phyloP scores from a whole-genome alignment of 495 filamentous ascomycete genomes.

The Niebla homalea region DNA sequence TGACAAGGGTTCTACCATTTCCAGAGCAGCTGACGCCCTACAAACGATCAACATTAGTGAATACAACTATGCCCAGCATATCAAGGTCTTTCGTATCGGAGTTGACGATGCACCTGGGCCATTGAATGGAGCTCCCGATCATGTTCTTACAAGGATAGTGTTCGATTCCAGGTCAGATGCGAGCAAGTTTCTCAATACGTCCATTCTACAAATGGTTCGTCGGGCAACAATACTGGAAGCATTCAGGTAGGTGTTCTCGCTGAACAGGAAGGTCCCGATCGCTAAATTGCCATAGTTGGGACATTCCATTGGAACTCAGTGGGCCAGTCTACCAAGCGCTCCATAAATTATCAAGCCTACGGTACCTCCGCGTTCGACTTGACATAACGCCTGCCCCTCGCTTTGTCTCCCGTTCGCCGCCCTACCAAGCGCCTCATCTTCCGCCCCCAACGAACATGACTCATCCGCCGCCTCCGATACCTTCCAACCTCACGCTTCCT shows the following conservation, averaged over 20 bases:
- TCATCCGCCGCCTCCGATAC: not conserved
- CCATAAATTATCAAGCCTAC: conserved; percentile 31
- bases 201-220: conserved; percentile 41
- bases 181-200: conserved; percentile 45
- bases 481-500: not conserved
- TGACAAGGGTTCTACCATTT: conserved; percentile 34
- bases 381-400: conserved; percentile 37
- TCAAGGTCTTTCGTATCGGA: conserved; percentile 22
- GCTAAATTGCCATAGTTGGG: conserved; percentile 34
- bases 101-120: not conserved
- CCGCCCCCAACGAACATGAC: not conserved
- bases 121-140: not conserved
- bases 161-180: conserved; percentile 16
- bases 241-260: conserved; percentile 32
- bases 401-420: conserved; percentile 28
- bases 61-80: conserved; percentile 44
- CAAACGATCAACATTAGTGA: conserved; percentile 47
- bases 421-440: conserved; percentile 3
- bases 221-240: conserved; percentile 39
- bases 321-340: conserved; percentile 42
- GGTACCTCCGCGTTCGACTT: conserved; percentile 21
- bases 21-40: conserved; percentile 35
- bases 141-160: conserved; percentile 11
- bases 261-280: not conserved
- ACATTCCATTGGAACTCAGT: conserved; percentile 47